These are phyloP conservation scores for Nicotiana tomentosiformis DNA, from an alignment of 257 asterid genomes.

Conservation along the genomic window DNA sequence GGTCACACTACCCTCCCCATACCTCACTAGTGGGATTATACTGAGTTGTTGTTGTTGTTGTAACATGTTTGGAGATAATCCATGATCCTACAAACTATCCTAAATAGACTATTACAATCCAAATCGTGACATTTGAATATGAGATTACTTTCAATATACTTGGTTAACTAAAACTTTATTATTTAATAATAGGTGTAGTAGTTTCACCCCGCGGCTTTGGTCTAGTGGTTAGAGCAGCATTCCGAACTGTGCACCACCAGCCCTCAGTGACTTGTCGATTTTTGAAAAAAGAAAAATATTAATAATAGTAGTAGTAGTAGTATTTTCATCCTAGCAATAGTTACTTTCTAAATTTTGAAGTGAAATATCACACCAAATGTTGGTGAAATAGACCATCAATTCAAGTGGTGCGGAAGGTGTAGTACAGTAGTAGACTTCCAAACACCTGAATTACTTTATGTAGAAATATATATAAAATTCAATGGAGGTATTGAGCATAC, in stretches of 20 bases:
- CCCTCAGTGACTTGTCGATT: too few relatives aligned
- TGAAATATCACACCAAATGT: not conserved
- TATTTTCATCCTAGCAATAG: not conserved
- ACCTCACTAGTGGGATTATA: too few relatives aligned
- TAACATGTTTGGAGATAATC: too few relatives aligned
- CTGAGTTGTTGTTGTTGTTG: too few relatives aligned
- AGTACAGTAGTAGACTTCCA: not conserved
- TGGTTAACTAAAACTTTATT: not conserved
- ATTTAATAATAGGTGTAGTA: too few relatives aligned
- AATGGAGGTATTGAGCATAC: conserved; percentile 24
- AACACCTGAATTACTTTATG: not conserved
- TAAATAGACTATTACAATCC: not conserved
- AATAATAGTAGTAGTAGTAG: too few relatives aligned
- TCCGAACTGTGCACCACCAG: too few relatives aligned
- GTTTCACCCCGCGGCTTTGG: too few relatives aligned
- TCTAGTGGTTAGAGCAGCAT: too few relatives aligned
- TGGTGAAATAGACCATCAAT: not conserved
- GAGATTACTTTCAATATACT: not conserved
- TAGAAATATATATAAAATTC: not conserved
- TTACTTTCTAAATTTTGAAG: not conserved
- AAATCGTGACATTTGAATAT: not conserved
- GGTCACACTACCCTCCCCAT: too few relatives aligned
- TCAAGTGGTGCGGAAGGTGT: not conserved
- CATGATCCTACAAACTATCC: too few relatives aligned
- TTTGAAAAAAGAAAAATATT: too few relatives aligned